A percentile compares a stretch with the other conserved stretches of the same genome.
Evolutionary conservation across 2,329 filamentous ascomycete species (phyloP).

Genomic region (Aotearoamyces nothofagi): DNA sequence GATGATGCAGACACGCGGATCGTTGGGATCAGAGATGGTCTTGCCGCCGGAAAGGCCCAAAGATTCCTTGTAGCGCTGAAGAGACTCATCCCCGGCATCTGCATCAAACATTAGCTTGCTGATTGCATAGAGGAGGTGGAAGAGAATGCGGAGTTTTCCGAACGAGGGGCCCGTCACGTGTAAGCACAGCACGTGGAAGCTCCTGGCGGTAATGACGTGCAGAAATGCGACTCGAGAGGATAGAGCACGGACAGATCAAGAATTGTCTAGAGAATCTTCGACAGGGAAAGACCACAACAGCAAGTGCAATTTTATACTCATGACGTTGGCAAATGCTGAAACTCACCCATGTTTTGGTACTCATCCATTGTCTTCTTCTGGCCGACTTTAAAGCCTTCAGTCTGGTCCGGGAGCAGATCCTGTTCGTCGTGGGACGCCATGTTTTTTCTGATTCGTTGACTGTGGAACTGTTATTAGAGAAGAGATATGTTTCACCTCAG

Average conservation of each 20-base stretch:
- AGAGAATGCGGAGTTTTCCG: too few species aligned
- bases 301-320: background rate
- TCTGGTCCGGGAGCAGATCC: constrained; percentile 74
- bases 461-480: background rate
- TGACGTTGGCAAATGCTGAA: background rate
- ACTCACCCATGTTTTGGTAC: constrained; percentile 84
- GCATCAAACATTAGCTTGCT: background rate
- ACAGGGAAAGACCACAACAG: background rate
- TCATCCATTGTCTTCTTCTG: constrained; percentile 97
- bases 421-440: constrained; percentile 60
- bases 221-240: too few species aligned
- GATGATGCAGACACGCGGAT: constrained; percentile 87
- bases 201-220: too few species aligned
- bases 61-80: constrained; percentile 95
- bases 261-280: too few species aligned
- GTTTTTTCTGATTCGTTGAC: background rate
- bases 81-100: constrained; percentile 62
- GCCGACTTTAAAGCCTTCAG: constrained; percentile 93
- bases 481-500: too few species aligned
- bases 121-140: too few species aligned
- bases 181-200: too few species aligned
- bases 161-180: too few species aligned
- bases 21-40: constrained; percentile 59
- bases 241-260: too few species aligned
- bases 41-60: constrained; percentile 68